A percentile compares a stretch with the other conserved stretches of the same genome.
Conservation (phyloP, 495 filamentous ascomycete genomes). For the Cryomyces minteri region DNA sequence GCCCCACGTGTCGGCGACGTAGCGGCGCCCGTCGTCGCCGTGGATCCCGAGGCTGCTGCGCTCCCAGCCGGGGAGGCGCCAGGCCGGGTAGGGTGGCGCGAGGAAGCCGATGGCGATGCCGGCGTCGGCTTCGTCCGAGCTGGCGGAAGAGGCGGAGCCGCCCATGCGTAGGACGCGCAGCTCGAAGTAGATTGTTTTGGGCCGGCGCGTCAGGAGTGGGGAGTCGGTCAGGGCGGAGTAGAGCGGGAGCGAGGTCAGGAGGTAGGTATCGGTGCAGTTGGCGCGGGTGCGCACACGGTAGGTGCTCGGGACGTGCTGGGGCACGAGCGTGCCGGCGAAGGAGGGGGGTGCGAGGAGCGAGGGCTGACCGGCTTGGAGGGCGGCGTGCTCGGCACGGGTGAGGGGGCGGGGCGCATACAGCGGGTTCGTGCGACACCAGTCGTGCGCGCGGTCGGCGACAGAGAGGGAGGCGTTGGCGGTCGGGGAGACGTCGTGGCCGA, state of each 20-base stretch:
- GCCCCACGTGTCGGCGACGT: constrained; percentile 72
- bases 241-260: constrained; percentile 54
- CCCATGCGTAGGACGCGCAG: constrained; percentile 34
- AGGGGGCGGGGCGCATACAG: constrained; percentile 34
- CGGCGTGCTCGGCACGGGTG: constrained; percentile 24
- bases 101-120: constrained; percentile 60
- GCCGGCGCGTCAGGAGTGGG: constrained; percentile 34
- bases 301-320: constrained; percentile 15
- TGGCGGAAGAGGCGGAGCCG: constrained; percentile 1
- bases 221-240: constrained; percentile 54
- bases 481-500: constrained; percentile 46
- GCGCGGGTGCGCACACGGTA: constrained; percentile 27
- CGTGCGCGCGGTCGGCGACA: constrained; percentile 53
- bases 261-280: constrained; percentile 27
- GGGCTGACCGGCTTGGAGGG: constrained; percentile 25
- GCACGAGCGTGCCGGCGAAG: constrained; percentile 25
- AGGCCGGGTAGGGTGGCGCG: constrained; percentile 69
- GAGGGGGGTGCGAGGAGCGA: constrained; percentile 27
- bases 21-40: constrained; percentile 76
- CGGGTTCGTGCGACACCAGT: constrained; percentile 48
- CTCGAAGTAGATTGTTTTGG: constrained; percentile 64
- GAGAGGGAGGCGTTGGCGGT: constrained; percentile 53
- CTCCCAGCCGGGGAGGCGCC: constrained; percentile 85
- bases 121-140: constrained; percentile 29
- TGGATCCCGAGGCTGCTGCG: constrained; percentile 72